These are phyloP conservation scores for Hypseocharis bilobata DNA, from an alignment of 441 rosid species.

Conservation along the genomic window DNA sequence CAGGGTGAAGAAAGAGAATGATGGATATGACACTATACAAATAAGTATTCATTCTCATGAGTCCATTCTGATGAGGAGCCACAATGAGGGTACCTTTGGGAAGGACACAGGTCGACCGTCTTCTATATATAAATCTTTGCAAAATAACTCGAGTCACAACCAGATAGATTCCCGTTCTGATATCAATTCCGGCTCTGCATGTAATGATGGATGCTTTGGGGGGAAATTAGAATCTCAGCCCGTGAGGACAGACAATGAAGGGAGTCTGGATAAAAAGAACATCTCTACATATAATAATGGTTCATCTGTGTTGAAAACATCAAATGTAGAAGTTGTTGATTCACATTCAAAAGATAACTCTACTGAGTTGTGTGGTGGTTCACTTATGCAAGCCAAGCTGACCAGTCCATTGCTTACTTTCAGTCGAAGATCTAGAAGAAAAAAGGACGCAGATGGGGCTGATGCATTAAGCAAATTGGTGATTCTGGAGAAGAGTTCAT, in stretches of 20 bases:
- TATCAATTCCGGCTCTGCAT: not conserved
- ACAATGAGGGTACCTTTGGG: conserved; percentile 16
- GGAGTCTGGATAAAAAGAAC: conserved; percentile 17
- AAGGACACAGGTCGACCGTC: conserved; percentile 13
- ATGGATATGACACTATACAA: conserved; percentile 15
- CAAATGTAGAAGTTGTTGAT: conserved; percentile 18
- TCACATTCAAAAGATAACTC: conserved; percentile 15
- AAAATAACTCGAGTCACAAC: conserved; percentile 9
- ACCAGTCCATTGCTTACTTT: conserved; percentile 29
- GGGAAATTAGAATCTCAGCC: conserved; percentile 20
- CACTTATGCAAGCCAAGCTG: conserved; percentile 19
- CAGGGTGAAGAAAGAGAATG: conserved; percentile 17
- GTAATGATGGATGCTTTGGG: conserved; percentile 6
- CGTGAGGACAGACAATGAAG: conserved; percentile 4
- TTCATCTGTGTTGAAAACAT: conserved; percentile 12
- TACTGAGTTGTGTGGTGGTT: not conserved
- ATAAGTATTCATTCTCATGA: conserved; percentile 12
- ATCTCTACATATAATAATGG: conserved; percentile 3
- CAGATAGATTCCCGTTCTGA: conserved; percentile 15
- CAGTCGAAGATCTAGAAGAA: conserved; percentile 31
- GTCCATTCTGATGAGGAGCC: conserved; percentile 5
- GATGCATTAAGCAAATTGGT: conserved; percentile 12
- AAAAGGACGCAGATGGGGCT: conserved; percentile 15
- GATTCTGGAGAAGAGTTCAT: conserved; percentile 10
- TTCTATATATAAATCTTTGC: conserved; percentile 8